Evolutionary conservation across 495 filamentous ascomycete species (phyloP).

Genomic region (Tirmania nivea): DNA sequence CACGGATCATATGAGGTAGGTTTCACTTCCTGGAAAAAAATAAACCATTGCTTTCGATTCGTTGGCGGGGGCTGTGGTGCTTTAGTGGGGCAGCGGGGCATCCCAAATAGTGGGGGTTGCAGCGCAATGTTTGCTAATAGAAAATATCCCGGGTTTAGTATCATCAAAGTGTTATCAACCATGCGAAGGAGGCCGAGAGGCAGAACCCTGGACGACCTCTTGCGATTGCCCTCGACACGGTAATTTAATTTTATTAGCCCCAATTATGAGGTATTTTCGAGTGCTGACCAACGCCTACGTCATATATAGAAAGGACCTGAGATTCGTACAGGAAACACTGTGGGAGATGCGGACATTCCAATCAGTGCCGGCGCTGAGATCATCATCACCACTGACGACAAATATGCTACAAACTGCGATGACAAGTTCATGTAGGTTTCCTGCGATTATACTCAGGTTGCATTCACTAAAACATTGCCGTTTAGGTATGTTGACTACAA

Average conservation of each 20-base stretch:
- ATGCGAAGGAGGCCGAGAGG: constrained; percentile 67
- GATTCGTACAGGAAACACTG: constrained; percentile 90
- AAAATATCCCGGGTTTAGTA: constrained; percentile 28
- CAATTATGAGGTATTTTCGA: not conserved
- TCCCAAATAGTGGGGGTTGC: not conserved
- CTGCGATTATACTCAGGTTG: not conserved
- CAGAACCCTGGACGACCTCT: constrained; percentile 57
- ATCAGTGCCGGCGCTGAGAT: constrained; percentile 62
- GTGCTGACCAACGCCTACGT: not conserved
- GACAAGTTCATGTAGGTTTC: constrained; percentile 72
- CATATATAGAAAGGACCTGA: constrained; percentile 65
- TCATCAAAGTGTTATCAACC: constrained; percentile 89
- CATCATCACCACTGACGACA: constrained; percentile 95
- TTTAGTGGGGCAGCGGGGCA: no score
- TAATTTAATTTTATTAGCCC: constrained; percentile 19
- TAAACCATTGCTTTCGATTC: not conserved
- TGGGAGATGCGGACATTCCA: constrained; percentile 62
- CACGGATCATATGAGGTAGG: constrained; percentile 77
- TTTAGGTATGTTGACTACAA: constrained; percentile 92
- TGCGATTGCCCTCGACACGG: constrained; percentile 90
- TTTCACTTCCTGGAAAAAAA: constrained; percentile 8
- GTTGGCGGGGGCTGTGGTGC: not conserved
- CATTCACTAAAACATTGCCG: not conserved
- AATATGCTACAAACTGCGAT: constrained; percentile 64
- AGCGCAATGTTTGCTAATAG: not conserved